Conservation (phyloP, 768 basidiomycete species). For the Candolleomyces aberdarensis region DNA sequence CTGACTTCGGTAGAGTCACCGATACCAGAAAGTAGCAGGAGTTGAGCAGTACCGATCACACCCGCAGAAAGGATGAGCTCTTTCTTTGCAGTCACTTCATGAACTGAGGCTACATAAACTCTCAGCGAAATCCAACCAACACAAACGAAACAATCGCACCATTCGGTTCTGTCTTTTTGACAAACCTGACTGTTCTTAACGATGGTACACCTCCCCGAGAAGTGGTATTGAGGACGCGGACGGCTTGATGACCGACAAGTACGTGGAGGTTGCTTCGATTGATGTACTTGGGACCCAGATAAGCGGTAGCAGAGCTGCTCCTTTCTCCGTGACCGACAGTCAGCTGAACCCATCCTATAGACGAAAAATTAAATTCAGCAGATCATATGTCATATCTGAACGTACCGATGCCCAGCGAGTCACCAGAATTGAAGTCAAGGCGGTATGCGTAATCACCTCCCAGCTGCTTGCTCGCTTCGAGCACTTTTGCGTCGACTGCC, state of each 20-base stretch:
- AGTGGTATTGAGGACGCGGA: neutral
- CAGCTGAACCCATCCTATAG: slow-evolving; percentile 5
- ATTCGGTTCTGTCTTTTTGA: neutral
- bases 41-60: slow-evolving; percentile 23
- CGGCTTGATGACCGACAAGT: slow-evolving; percentile 8
- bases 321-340: slow-evolving; percentile 13
- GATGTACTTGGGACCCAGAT: slow-evolving; percentile 15
- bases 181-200: slow-evolving; percentile 3
- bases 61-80: slow-evolving; percentile 33
- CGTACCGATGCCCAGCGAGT: slow-evolving; percentile 38
- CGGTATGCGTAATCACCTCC: slow-evolving; percentile 36
- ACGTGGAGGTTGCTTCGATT: slow-evolving; percentile 20
- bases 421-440: slow-evolving; percentile 40
- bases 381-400: neutral
- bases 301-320: slow-evolving; percentile 19
- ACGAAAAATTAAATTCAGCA: neutral
- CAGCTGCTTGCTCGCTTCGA: slow-evolving; percentile 31
- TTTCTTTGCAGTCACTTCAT: slow-evolving; percentile 18
- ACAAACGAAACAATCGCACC: neutral
- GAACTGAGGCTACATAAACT: neutral
- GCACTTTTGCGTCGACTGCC: slow-evolving; percentile 28
- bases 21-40: slow-evolving; percentile 27
- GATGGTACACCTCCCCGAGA: neutral
- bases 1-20: slow-evolving; percentile 17
- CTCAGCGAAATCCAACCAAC: neutral